A percentile compares a stretch with the other conserved stretches of the same genome.
Conservation (phyloP, 2,329 filamentous ascomycete species). For the Orbilia javanica region DNA sequence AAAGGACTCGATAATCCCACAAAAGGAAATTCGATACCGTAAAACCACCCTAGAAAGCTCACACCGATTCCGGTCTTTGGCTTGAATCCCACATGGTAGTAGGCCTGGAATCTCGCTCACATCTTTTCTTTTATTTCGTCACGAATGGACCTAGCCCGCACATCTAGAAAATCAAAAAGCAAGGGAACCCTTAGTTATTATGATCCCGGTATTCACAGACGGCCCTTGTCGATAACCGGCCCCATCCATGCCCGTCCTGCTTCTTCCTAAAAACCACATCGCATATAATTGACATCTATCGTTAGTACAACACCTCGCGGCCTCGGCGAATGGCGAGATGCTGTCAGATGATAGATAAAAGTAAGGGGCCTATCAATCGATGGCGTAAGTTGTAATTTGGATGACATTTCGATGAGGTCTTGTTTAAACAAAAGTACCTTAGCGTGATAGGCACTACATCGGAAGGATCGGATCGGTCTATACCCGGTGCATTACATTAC, state of each 20-base stretch:
- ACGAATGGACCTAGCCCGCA: conserved; percentile 7
- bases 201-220: background rate
- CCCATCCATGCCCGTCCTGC: conserved; percentile 11
- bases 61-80: conserved; percentile 22
- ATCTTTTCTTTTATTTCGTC: conserved; percentile 11
- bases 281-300: conserved; percentile 23
- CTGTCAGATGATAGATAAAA: conserved; percentile 19
- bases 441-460: conserved; percentile 15
- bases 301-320: background rate
- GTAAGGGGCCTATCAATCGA: conserved; percentile 1
- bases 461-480: conserved; percentile 26
- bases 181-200: conserved; percentile 8
- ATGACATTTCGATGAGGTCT: background rate
- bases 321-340: conserved; percentile 6
- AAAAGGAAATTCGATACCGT: conserved; percentile 54
- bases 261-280: conserved; percentile 19
- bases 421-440: background rate
- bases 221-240: conserved; percentile 12
- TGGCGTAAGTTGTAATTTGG: conserved; percentile 20
- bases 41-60: conserved; percentile 30
- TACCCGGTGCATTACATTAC: conserved; percentile 27
- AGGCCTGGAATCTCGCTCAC: conserved; percentile 16
- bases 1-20: background rate
- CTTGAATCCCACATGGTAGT: conserved; percentile 17
- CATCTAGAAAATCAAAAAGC: background rate